Evolutionary conservation across 331 rosid species (phyloP).

Genomic region (Rhamnella rubrinervis): DNA sequence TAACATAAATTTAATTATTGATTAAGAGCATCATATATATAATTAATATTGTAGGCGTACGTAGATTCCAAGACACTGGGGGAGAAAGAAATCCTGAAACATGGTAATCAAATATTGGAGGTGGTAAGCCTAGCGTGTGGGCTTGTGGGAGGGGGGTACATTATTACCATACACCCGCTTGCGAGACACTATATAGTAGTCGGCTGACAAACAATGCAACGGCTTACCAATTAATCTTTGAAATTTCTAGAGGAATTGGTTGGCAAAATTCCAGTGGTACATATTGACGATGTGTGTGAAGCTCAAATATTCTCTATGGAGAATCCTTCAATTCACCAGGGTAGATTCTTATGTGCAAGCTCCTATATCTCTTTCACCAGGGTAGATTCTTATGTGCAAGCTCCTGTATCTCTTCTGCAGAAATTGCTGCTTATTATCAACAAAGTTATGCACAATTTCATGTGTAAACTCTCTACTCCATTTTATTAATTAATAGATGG

Average conservation of each 20-base stretch:
- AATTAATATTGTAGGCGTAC: slow-evolving; percentile 35
- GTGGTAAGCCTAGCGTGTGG: slow-evolving; percentile 56
- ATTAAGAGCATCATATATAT: not conserved
- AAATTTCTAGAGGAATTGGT: slow-evolving; percentile 27
- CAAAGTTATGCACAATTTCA: slow-evolving; percentile 37
- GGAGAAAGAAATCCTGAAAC: slow-evolving; percentile 47
- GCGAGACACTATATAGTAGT: slow-evolving; percentile 5
- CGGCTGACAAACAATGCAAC: slow-evolving; percentile 21
- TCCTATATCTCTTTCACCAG: slow-evolving; percentile 32
- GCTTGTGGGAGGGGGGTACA: slow-evolving; percentile 52
- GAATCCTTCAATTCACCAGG: slow-evolving; percentile 34
- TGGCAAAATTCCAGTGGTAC: slow-evolving; percentile 53
- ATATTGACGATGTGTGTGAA: slow-evolving; percentile 58
- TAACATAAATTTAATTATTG: too few species aligned
- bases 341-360: slow-evolving; percentile 51
- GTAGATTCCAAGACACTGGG: slow-evolving; percentile 43
- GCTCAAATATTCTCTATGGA: slow-evolving; percentile 71
- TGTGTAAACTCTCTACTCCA: not conserved
- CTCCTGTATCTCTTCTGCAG: slow-evolving; percentile 36
- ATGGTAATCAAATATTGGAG: slow-evolving; percentile 36
- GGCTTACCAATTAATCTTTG: not conserved
- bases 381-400: slow-evolving; percentile 55
- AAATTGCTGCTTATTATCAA: slow-evolving; percentile 40
- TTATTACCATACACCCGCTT: slow-evolving; percentile 7
- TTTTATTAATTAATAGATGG: not conserved